phyloP scores from a whole-genome alignment of 139 green algal genomes.

The Chlamydomonas sp. region DNA sequence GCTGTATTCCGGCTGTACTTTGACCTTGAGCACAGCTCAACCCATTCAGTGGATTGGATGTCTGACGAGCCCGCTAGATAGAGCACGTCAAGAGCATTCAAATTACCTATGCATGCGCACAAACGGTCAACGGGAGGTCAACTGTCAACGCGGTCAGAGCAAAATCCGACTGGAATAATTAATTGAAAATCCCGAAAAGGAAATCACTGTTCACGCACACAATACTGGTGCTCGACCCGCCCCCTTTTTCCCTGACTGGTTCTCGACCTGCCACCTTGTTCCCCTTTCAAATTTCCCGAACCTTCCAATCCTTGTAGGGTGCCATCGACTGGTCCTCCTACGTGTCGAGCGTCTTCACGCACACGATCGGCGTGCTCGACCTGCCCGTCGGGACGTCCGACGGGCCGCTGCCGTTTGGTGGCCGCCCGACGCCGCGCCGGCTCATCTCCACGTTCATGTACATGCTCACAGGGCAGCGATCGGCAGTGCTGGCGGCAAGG shows the following conservation, averaged over 20 bases:
- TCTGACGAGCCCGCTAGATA: not conserved
- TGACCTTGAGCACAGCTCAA: not conserved
- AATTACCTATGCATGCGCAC: no score
- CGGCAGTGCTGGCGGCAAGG: no score
- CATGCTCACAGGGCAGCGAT: no score
- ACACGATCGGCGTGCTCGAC: conserved; percentile 52
- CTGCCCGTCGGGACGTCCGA: conserved; percentile 58
- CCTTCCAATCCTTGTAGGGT: conserved; percentile 24
- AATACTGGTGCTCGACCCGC: not conserved
- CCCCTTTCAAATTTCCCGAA: not conserved
- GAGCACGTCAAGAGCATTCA: no score
- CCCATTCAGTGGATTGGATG: not conserved
- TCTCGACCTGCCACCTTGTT: not conserved
- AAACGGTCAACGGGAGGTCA: no score
- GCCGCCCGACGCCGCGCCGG: not conserved
- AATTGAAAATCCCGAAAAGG: not conserved
- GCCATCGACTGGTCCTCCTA: conserved; percentile 43
- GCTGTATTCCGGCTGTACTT: no score
- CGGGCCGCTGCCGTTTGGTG: conserved; percentile 21
- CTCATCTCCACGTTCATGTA: not conserved
- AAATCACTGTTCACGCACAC: not conserved
- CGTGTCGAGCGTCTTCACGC: conserved; percentile 45
- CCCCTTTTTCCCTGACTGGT: no score
- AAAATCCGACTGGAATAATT: not conserved
- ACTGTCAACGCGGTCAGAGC: not conserved